phyloP scores from a whole-genome alignment of 1,284 basidiomycete species.

The Leccinum subrobustum region DNA sequence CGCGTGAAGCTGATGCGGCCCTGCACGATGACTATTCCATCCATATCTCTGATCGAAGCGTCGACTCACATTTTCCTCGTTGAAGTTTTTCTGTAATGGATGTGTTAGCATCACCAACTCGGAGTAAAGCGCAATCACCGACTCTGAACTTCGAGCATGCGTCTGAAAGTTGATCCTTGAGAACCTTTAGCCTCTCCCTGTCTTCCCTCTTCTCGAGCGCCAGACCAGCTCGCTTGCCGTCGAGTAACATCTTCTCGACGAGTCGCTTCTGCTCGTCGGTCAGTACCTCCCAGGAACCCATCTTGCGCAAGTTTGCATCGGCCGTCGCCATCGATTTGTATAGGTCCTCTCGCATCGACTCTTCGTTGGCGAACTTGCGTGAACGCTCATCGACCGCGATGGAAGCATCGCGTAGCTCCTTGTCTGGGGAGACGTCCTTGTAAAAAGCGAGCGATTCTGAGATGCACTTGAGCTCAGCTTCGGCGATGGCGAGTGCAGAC shows the following conservation, averaged over 20 bases:
- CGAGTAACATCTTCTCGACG: constrained; percentile 75
- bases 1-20: constrained; percentile 61
- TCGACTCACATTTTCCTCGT: constrained; percentile 70
- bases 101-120: not conserved
- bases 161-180: constrained; percentile 71
- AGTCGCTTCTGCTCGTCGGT: constrained; percentile 68
- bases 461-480: constrained; percentile 50
- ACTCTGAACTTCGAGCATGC: constrained; percentile 74
- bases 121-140: constrained; percentile 25
- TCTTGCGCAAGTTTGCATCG: constrained; percentile 60
- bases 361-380: constrained; percentile 66
- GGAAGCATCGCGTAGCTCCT: constrained; percentile 73
- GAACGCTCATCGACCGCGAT: constrained; percentile 67
- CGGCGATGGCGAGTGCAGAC: constrained; percentile 56
- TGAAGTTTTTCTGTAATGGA: constrained; percentile 71
- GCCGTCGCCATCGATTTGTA: constrained; percentile 72
- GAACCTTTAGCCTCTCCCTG: constrained; percentile 50
- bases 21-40: constrained; percentile 33
- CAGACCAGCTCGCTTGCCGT: constrained; percentile 74
- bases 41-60: not conserved
- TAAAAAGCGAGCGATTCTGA: constrained; percentile 71
- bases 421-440: constrained; percentile 65
- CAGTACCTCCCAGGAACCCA: constrained; percentile 55
- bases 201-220: constrained; percentile 62
- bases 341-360: constrained; percentile 76